Evolutionary conservation across 441 rosid genomes (phyloP), one percentile per base, ranked within the genome.

Genomic region (Jatropha multifida): DNA sequence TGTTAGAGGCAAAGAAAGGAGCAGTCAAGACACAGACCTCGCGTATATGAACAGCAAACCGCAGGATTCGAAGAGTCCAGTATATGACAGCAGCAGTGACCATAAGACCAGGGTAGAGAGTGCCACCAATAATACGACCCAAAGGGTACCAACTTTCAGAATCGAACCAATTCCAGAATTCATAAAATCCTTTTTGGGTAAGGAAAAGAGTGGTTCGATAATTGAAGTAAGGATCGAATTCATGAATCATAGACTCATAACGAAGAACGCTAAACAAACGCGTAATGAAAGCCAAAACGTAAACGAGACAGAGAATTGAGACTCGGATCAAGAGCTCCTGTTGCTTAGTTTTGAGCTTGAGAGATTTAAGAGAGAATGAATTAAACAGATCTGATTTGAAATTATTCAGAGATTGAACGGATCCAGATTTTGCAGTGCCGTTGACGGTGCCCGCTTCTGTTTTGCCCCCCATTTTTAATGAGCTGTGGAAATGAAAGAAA

Each of bases 131-230:
- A 77, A 95, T 95, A 13, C 99, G 88, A 4, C 98, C 99, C 3
- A 96, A 86, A 14, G 99, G 99, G 78, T 96, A 96, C 99, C 99
- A 96, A 68, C 93, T 88, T 86, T 96, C 99, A 8, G 88, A 90
- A 60, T 96, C 99, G 74, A 96, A 95, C 99, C 99, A 95, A 85
- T 95, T 95, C 98, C 99, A 95, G 79, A 95, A 96, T 74, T 96
- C 99, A 77, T 92, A 91, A 70, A 96, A 94, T 6, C 99, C 99
- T 58, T 96, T 91, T 73, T 91, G 78, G 2, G 98, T 96, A n/a
- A 96, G 78, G 89, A 75, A 96, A 11, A 93, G 97, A 0, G 99
- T 96, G 23, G 98, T 94, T 2, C 99, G 90, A 78, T 96, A 96
- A 79, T 96, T 96, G 86, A 96, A 93, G 81, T 96, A 96, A 2